Conservation (phyloP, 1,284 basidiomycete genomes). For the Schizopora paradoxa region DNA sequence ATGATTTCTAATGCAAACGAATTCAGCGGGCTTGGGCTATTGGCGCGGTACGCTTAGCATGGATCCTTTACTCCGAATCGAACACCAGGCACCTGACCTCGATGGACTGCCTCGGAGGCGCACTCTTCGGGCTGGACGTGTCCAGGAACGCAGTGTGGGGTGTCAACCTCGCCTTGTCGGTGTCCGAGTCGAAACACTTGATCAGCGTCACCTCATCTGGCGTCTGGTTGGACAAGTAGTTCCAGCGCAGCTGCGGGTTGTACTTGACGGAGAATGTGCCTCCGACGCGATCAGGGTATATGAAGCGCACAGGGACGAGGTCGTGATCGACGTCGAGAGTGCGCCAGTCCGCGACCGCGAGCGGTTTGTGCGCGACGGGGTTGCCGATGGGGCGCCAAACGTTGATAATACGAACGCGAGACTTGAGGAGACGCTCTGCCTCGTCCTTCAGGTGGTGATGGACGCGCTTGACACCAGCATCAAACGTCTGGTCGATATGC, state of each 20-base stretch:
- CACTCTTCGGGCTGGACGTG: conserved; percentile 32
- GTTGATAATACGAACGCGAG: conserved; percentile 54
- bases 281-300: conserved; percentile 32
- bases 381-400: conserved; percentile 49
- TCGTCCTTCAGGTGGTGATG: conserved; percentile 47
- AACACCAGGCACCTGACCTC: conserved; percentile 39
- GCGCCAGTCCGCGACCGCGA: conserved; percentile 43
- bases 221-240: conserved; percentile 28
- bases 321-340: conserved; percentile 32
- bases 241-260: conserved; percentile 27
- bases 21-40: too few relatives aligned
- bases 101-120: conserved; percentile 38
- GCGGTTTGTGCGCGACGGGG: conserved; percentile 41
- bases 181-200: conserved; percentile 20
- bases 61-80: conserved; percentile 20
- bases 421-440: conserved; percentile 38
- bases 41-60: neutral
- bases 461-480: conserved; percentile 45
- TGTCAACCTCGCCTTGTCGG: conserved; percentile 22
- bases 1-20: too few relatives aligned
- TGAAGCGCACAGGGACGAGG: conserved; percentile 30
- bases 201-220: conserved; percentile 28
- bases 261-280: conserved; percentile 31
- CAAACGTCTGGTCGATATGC: conserved; percentile 56
- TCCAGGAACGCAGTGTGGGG: conserved; percentile 41